Evolutionary conservation across 768 basidiomycete genomes (phyloP), one percentile per base, ranked within the genome.

Genomic region (Paxillus ammoniavirescens): DNA sequence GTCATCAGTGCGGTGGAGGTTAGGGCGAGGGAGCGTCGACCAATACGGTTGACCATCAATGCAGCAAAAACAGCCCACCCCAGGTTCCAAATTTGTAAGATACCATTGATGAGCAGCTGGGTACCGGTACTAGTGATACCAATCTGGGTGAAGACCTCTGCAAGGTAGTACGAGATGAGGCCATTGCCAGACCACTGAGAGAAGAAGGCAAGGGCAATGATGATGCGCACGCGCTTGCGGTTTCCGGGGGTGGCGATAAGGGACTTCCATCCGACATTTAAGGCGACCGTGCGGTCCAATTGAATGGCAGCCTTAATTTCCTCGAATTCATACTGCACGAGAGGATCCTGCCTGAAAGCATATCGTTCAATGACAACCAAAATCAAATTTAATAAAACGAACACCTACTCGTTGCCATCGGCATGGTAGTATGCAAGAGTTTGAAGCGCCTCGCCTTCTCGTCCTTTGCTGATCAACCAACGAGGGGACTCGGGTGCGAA

Each of bases 151-250:
- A 93, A 83, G 49, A 92, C 84, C 68, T 81, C 77, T 72, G 77
- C 84, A 63, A 92, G 81, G 75, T 92, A 92, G 77, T 86, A 91
- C 7, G 87, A 89, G 47, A 89, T 85, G 50, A 92, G 84, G 64
- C 89, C 89, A 61, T 91, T 91, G 14, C 88, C 89, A 9, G 87
- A 90, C 89, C 88, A 91, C 61, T 89, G 87, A 2, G 88, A 90
- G 79, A 91, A 90, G 79, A 87, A 87, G 44, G 87, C 88, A 51
- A 91, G 74, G 44, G 85, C 86, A 57, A 88, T 65, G 67, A 92
- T 87, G 68, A 91, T 87, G 51, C 79, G 72, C 78, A 92, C 79
- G 53, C 91, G 88, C 69, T 76, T 84, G 58, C 82, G 75, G 78
- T 93, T 93, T 48, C 89, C 91, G 26, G 77, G 68, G 42, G 80